Evolutionary conservation across 2,329 filamentous ascomycete species (phyloP), one percentile per base, ranked within the genome.

Genomic region (Stachybotrys chlorohalonatus): DNA sequence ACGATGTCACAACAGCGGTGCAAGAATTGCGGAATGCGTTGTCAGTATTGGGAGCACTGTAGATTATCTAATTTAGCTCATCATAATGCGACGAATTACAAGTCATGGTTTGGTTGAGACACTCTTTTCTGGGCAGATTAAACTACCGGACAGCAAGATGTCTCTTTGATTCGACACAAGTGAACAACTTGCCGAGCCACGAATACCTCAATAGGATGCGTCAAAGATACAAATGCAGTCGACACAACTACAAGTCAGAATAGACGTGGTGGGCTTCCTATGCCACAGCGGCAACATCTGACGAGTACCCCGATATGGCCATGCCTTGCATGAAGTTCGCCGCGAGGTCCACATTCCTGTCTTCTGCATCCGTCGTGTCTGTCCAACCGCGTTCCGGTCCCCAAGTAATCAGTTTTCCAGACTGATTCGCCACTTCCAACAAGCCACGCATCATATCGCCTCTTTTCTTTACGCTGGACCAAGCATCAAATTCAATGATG

Each of bases 1-100:
- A 99, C 62, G 94, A 99, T 68, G 88, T 95, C 1, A 79, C 86
- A 1, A 99, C 94, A 0, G 94, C 94, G 0, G 85, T 97, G 5
- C 85, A 86, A 64, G 92, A 99, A 66, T 70, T 99, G 58, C 82
- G 83, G 53, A 84, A 82, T 56, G 94, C 94, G 3, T 72, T 99
- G 58, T 75, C 81, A 54, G 73, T 77, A 16, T 72, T 96, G 51
- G 90, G 90, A 2, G 87, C 84, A 11, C 64, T 65, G 52, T 72
- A 53, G 32, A 51, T 42, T 42, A 42, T 42, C 9, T 42, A 9
- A 42, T 42, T 42, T 4, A 24, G 24, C 24, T 24, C 24, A 24
- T 24, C 24, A 24, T 24, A 24, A 24, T 24, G 24, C 4, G 24
- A 24, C 24, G 24, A 24, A 24, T 24, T 24, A 24, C 24, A 4